Percentiles rank a stretch among this genome's conserved stretches.
Evolutionary conservation across 2,329 filamentous ascomycete species (phyloP).

Genomic region (Knufia fluminis): DNA sequence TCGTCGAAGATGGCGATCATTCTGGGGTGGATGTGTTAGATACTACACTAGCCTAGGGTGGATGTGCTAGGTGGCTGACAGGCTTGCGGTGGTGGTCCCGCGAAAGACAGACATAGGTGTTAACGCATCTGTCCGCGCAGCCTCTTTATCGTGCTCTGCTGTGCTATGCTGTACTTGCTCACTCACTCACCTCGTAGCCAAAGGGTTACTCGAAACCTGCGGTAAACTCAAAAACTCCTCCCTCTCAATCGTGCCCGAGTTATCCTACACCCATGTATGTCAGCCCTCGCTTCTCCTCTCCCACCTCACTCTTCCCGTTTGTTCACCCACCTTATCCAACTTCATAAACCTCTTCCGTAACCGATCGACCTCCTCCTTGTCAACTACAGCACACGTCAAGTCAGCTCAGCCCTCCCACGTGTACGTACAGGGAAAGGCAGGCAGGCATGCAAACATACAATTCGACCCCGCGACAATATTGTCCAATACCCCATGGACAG

Average conservation of each 20-base stretch:
- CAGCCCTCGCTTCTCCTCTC: conserved; percentile 3
- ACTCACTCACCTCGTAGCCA: conserved; percentile 69
- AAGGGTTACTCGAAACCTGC: conserved; percentile 94
- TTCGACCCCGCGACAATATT: conserved; percentile 95
- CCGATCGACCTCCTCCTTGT: conserved; percentile 92
- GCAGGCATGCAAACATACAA: too few species aligned
- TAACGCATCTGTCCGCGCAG: not conserved
- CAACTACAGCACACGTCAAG: conserved; percentile 50
- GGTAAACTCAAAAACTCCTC: conserved; percentile 96
- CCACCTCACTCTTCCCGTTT: not conserved
- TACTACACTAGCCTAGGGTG: too few species aligned
- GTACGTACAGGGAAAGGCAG: too few species aligned
- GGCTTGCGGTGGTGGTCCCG: too few species aligned
- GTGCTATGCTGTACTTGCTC: too few species aligned
- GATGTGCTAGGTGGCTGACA: too few species aligned
- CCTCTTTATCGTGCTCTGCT: too few species aligned
- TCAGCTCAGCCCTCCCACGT: too few species aligned
- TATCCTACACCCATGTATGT: conserved; percentile 58
- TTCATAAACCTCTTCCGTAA: conserved; percentile 98
- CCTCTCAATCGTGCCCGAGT: conserved; percentile 95
- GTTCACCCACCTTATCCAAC: conserved; percentile 68
- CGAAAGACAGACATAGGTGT: not conserved
- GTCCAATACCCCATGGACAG: conserved; percentile 62
- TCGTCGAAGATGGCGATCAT: conserved; percentile 99
- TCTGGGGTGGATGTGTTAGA: conserved; percentile 38